Percentiles rank a stretch among this genome's conserved stretches.
Evolutionary conservation across 2,329 filamentous ascomycete species (phyloP).

Genomic region (Shiraia bambusicola): DNA sequence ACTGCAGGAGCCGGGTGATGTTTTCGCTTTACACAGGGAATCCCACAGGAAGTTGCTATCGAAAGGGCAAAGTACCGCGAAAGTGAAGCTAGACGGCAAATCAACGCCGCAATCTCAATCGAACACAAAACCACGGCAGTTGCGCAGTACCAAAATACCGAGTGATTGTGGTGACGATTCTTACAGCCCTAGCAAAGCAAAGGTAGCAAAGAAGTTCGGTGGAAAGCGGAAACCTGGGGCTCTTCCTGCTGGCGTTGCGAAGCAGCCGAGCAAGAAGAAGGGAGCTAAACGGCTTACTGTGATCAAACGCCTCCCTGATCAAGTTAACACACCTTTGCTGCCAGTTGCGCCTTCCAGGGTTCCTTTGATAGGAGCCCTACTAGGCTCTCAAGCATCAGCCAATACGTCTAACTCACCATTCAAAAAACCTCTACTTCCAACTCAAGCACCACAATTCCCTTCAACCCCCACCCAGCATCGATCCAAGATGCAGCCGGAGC

Average conservation of each 20-base stretch:
- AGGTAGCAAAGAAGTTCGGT: constrained; percentile 8
- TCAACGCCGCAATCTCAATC: background rate
- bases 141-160: too few relatives aligned
- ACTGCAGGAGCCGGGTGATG: constrained; percentile 4
- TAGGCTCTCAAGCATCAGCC: constrained; percentile 9
- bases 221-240: constrained; percentile 7
- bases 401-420: constrained; percentile 8
- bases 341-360: constrained; percentile 5
- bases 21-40: constrained; percentile 4
- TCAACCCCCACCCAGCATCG: constrained; percentile 16
- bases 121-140: background rate
- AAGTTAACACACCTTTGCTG: background rate
- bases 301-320: too few relatives aligned
- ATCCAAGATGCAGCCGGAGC: background rate
- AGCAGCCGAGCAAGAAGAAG: constrained; percentile 4
- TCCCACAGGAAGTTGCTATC: constrained; percentile 1
- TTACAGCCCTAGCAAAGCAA: constrained; percentile 4
- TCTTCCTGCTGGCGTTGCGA: background rate
- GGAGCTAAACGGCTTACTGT: background rate
- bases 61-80: background rate
- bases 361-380: constrained; percentile 16
- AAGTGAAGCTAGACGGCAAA: too few relatives aligned
- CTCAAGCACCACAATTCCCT: constrained; percentile 7
- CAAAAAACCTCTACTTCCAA: constrained; percentile 20
- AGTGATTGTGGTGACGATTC: background rate